Base-by-base conservation (phyloP, 345 rosid genomes). In the Euphorbia lathyris region DNA sequence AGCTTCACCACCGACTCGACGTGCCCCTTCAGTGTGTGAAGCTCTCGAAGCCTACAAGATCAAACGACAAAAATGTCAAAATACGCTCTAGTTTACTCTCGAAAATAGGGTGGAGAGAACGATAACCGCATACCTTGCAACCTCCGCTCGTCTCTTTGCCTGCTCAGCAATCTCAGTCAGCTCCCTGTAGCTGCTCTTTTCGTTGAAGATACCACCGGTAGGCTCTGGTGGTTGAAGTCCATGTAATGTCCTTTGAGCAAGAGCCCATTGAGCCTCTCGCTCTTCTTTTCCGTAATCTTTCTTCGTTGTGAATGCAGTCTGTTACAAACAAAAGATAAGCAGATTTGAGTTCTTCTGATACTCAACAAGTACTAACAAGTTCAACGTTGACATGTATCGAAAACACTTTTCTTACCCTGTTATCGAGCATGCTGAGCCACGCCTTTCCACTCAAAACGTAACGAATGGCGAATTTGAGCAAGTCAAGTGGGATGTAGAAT, bases 231-330 rank as follows among this genome's bases (percentile, higher is more conserved):
- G 75, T 55, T 76, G 79, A 53, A 76, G 79, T 3, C 79, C 79
- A 5, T 66, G 76, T 64, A 66, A 61, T 27, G 75, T 76, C 30
- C 79, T 66, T 53, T 76, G 79, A 59, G 75, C 79, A 43, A 40
- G 75, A 60, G 79, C 75, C 79, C 79, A 76, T 34, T 76, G 79
- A 38, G 79, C 79, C 34, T 76, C 79, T 26, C 79, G 61, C 43
- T 76, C 79, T 34, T 65, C 74, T 76, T 66, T 76, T 4, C 79
- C 79, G 3, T 70, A 76, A 50, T 76, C 79, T 70, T 76, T 76
- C 74, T 76, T 76, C 26, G 75, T 76, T 42, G 75, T 70, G 51
- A 76, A 76, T 38, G 79, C 79, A 25, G 76, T 76, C 79, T 76
- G 68, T 51, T 27, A 50, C 22, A 47, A 9, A 6, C 3, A 17